Evolutionary conservation across 257 asterid genomes (phyloP).

Genomic region (Solanum clarkiae): DNA sequence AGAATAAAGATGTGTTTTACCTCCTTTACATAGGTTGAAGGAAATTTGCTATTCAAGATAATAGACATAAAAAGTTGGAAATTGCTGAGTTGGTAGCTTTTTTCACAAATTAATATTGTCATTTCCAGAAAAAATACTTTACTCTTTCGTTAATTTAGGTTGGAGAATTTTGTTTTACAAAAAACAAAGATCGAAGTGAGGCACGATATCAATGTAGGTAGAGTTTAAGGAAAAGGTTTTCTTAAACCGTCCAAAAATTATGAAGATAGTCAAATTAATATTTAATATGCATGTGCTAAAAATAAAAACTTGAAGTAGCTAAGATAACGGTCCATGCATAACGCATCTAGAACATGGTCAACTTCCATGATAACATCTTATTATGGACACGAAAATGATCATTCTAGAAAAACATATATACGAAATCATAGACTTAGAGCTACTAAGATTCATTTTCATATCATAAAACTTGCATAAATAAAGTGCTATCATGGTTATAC

Average conservation of each 20-base stretch:
- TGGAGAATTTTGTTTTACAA: not conserved
- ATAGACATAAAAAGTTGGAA: not conserved
- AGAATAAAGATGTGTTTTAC: not conserved
- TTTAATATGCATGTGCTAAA: not conserved
- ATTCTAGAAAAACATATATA: not conserved
- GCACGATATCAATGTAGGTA: not conserved
- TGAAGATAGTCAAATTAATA: not conserved
- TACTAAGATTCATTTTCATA: not conserved
- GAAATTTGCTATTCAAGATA: not conserved
- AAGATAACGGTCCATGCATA: slow-evolving; percentile 9
- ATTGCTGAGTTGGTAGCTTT: not conserved
- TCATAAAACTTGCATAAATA: not conserved
- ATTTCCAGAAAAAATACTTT: not conserved
- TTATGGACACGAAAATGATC: not conserved
- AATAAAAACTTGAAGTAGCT: not conserved
- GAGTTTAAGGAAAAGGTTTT: not conserved
- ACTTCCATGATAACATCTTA: not conserved
- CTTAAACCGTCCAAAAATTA: slow-evolving; percentile 3
- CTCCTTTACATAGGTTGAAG: not conserved
- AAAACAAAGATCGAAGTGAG: not conserved
- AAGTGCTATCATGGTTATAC: not conserved
- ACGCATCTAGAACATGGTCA: not conserved
- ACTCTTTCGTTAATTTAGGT: not conserved
- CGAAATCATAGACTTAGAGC: not conserved
- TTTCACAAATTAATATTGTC: not conserved